phyloP scores from a whole-genome alignment of 768 basidiomycete genomes.

The Russula dissimulans region DNA sequence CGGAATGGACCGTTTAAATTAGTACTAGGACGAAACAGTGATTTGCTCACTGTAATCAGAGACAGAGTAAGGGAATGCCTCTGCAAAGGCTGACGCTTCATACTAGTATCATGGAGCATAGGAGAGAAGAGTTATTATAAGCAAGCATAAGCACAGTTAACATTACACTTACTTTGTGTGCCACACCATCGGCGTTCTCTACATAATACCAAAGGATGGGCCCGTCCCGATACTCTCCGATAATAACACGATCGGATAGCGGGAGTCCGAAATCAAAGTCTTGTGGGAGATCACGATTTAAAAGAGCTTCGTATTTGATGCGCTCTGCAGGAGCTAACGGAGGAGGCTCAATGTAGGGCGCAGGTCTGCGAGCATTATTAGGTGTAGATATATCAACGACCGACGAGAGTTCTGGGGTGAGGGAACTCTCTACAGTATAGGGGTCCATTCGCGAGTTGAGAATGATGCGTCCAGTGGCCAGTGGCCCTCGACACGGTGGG shows the following conservation, averaged over 20 bases:
- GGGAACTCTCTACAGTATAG: background rate
- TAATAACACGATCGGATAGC: conserved; percentile 6
- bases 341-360: conserved; percentile 2
- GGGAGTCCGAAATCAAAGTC: conserved; percentile 12
- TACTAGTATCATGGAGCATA: conserved; percentile 1
- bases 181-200: conserved; percentile 6
- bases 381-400: background rate
- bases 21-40: background rate
- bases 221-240: conserved; percentile 16
- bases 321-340: conserved; percentile 2
- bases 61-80: conserved; percentile 14
- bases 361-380: background rate
- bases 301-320: conserved; percentile 9
- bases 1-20: background rate
- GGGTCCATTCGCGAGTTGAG: background rate
- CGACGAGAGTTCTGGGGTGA: background rate
- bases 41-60: conserved; percentile 15
- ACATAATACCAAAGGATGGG: conserved; percentile 17
- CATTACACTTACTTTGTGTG: conserved; percentile 9
- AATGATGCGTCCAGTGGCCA: background rate
- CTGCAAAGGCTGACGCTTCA: conserved; percentile 1
- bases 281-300: conserved; percentile 8
- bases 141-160: background rate
- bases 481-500: background rate
- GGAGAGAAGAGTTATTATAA: background rate